These are phyloP conservation scores for Fusarium begoniae DNA, from an alignment of 2,329 filamentous ascomycete species.

Conservation along the genomic window DNA sequence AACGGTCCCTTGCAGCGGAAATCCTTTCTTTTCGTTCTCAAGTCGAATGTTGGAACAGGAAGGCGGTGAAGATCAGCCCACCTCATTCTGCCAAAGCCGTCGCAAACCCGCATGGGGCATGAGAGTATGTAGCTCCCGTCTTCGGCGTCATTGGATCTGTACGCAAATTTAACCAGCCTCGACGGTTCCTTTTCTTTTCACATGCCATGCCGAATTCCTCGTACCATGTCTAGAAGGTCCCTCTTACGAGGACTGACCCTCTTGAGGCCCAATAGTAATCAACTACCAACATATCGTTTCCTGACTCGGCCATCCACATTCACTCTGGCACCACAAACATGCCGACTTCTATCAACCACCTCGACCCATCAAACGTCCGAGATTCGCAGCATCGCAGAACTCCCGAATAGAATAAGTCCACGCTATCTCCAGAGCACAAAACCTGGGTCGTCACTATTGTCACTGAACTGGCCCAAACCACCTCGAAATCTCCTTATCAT, in stretches of 20 bases:
- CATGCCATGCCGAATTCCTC: constrained; percentile 5
- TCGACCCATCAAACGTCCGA: constrained; percentile 47
- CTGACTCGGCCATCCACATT: background rate
- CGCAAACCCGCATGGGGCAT: constrained; percentile 10
- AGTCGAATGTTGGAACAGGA: background rate
- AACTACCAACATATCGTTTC: background rate
- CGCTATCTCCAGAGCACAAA: constrained; percentile 53
- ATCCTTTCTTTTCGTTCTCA: background rate
- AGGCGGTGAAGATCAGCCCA: constrained; percentile 40
- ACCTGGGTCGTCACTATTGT: constrained; percentile 62
- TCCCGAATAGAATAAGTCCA: constrained; percentile 48
- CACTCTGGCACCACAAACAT: background rate
- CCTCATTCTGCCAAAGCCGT: constrained; percentile 31
- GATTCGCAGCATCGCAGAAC: constrained; percentile 45
- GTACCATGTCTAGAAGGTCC: constrained; percentile 37
- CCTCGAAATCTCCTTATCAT: constrained; percentile 67
- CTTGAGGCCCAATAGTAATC: constrained; percentile 4
- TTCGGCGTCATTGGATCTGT: constrained; percentile 21
- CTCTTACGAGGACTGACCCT: constrained; percentile 24
- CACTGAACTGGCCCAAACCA: constrained; percentile 63
- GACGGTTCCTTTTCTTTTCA: background rate
- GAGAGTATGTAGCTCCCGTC: constrained; percentile 22
- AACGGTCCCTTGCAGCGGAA: background rate
- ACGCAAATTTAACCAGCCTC: constrained; percentile 18
- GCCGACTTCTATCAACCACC: constrained; percentile 62